phyloP scores from a whole-genome alignment of 2,329 filamentous ascomycete genomes.

The Aspergillus novofumigatus region DNA sequence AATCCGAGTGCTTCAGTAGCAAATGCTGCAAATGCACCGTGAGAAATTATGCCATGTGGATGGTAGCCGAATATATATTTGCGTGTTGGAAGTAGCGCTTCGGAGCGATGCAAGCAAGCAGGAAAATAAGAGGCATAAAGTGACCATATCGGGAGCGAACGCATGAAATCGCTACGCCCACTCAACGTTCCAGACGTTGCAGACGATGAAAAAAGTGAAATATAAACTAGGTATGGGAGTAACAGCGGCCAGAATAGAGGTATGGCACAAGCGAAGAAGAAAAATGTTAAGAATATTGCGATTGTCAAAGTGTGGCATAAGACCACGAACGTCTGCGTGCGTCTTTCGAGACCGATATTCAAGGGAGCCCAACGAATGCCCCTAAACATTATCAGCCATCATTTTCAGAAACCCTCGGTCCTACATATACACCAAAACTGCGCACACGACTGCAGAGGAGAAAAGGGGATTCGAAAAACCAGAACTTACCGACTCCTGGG shows the following conservation, averaged over 20 bases:
- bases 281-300: constrained; percentile 66
- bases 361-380: constrained; percentile 77
- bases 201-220: constrained; percentile 69
- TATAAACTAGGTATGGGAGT: constrained; percentile 75
- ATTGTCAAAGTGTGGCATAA: constrained; percentile 70
- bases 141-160: constrained; percentile 73
- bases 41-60: constrained; percentile 94
- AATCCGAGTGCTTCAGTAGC: constrained; percentile 87
- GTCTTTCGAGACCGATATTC: constrained; percentile 65
- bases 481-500: background rate
- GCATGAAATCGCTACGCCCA: constrained; percentile 70
- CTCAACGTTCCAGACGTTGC: constrained; percentile 70
- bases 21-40: constrained; percentile 91
- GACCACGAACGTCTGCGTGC: constrained; percentile 74
- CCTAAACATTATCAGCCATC: constrained; percentile 30
- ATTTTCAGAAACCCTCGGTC: constrained; percentile 4
- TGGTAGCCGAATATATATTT: constrained; percentile 98
- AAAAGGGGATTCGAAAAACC: background rate
- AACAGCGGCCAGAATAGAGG: constrained; percentile 84
- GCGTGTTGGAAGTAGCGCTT: constrained; percentile 69
- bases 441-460: background rate
- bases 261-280: constrained; percentile 88
- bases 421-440: background rate
- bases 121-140: constrained; percentile 93
- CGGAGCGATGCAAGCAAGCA: constrained; percentile 78